Conservation (phyloP, 495 filamentous ascomycete species). For the Neurospora sp. region DNA sequence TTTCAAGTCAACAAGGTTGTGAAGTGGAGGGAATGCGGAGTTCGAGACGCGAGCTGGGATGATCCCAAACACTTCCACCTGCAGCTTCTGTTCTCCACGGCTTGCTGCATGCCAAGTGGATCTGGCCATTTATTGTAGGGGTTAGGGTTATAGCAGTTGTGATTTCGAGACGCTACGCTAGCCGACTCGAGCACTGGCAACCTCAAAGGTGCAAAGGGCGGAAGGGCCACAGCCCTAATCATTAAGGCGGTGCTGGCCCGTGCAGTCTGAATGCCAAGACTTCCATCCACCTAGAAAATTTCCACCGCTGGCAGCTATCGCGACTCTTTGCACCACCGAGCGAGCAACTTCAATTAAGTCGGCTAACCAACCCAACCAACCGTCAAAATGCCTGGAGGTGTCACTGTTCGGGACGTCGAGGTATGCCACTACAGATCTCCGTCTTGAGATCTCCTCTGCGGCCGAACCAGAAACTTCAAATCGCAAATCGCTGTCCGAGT, state of each 20-base stretch:
- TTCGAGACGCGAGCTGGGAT: not conserved
- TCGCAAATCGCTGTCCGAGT: slow-evolving; percentile 16
- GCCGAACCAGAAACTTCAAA: slow-evolving; percentile 15
- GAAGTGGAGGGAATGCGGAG: not conserved
- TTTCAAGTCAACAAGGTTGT: not conserved
- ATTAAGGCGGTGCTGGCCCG: not conserved
- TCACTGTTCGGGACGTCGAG: slow-evolving; percentile 84
- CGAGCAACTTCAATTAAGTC: slow-evolving; percentile 13
- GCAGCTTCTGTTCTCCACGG: not conserved
- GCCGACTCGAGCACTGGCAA: not conserved
- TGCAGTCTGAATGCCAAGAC: slow-evolving; percentile 10
- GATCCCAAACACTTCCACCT: not conserved
- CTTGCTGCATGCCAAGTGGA: not conserved
- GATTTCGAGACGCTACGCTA: not conserved
- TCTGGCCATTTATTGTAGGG: not conserved
- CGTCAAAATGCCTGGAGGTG: slow-evolving; percentile 71
- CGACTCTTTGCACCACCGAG: slow-evolving; percentile 12
- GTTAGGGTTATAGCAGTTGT: not conserved
- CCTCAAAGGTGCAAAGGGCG: not conserved
- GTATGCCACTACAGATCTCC: slow-evolving; percentile 45
- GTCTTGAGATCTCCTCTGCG: slow-evolving; percentile 13
- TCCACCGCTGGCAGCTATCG: slow-evolving; percentile 9
- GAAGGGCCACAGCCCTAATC: slow-evolving; percentile 17
- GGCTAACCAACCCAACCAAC: slow-evolving; percentile 23
- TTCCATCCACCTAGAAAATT: slow-evolving; percentile 14